Conservation (phyloP, 1,139 yeast genomes). For the Kodamaea derodonti region DNA sequence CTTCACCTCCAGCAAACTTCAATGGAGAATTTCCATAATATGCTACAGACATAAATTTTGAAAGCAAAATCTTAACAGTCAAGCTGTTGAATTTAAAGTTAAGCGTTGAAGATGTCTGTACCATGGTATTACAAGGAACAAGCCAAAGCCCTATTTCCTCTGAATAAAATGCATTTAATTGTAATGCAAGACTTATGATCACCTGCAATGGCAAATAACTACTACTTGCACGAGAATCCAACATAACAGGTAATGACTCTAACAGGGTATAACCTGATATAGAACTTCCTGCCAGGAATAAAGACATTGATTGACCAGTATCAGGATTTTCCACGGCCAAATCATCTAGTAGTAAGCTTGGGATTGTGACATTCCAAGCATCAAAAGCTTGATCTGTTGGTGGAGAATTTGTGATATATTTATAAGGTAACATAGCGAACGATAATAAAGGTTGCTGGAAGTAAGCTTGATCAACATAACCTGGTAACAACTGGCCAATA, state of each 20-base stretch:
- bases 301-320: constrained; percentile 30
- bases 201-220: constrained; percentile 57
- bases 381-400: constrained; percentile 19
- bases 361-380: constrained; percentile 28
- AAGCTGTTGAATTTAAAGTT: constrained; percentile 54
- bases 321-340: constrained; percentile 45
- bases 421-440: constrained; percentile 47
- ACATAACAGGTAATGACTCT: constrained; percentile 48
- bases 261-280: constrained; percentile 1
- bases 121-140: constrained; percentile 54
- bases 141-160: constrained; percentile 55
- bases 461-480: constrained; percentile 50
- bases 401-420: constrained; percentile 20
- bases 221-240: constrained; percentile 56
- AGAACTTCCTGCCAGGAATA: constrained; percentile 21
- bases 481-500: constrained; percentile 49
- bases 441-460: constrained; percentile 44
- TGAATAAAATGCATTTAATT: constrained; percentile 66
- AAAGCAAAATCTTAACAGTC: constrained; percentile 50
- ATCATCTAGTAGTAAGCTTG: constrained; percentile 56
- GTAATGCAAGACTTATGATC: constrained; percentile 65
- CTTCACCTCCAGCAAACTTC: constrained; percentile 49
- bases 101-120: constrained; percentile 44
- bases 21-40: constrained; percentile 26
- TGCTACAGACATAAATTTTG: constrained; percentile 45